Evolutionary conservation across 2,329 filamentous ascomycete genomes (phyloP).

Genomic region (Drechslerella coelobrocha): DNA sequence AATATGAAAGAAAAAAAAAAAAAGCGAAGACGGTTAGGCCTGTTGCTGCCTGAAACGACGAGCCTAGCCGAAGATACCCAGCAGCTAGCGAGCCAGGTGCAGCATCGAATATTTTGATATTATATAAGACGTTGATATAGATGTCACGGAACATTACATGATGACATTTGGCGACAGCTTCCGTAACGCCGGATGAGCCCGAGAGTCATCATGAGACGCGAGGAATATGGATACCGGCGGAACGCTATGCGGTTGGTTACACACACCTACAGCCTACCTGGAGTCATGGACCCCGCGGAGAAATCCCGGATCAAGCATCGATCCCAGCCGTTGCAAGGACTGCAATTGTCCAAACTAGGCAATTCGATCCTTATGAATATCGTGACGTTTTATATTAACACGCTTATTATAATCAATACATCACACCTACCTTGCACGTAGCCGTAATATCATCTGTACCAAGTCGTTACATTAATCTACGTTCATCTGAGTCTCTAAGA

Average conservation of each 20-base stretch:
- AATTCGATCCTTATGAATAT: no score
- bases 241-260: background rate
- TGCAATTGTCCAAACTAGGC: no score
- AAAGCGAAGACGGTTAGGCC: conserved; percentile 30
- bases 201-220: background rate
- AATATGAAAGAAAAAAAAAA: conserved; percentile 16
- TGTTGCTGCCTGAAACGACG: conserved; percentile 47
- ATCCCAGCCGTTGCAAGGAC: no score
- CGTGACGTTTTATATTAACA: no score
- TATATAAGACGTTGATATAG: background rate
- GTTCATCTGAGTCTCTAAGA: background rate
- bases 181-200: conserved; percentile 14
- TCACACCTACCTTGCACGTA: no score
- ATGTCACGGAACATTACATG: background rate
- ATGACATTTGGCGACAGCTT: no score
- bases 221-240: background rate
- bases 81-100: no score
- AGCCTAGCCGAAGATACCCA: conserved; percentile 32
- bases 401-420: no score
- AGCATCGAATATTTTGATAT: background rate
- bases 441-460: no score
- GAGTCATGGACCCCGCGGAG: no score
- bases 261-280: background rate
- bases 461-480: background rate
- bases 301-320: no score